phyloP scores from a whole-genome alignment of 2,329 filamentous ascomycete species.

The Akanthomyces lecanii region DNA sequence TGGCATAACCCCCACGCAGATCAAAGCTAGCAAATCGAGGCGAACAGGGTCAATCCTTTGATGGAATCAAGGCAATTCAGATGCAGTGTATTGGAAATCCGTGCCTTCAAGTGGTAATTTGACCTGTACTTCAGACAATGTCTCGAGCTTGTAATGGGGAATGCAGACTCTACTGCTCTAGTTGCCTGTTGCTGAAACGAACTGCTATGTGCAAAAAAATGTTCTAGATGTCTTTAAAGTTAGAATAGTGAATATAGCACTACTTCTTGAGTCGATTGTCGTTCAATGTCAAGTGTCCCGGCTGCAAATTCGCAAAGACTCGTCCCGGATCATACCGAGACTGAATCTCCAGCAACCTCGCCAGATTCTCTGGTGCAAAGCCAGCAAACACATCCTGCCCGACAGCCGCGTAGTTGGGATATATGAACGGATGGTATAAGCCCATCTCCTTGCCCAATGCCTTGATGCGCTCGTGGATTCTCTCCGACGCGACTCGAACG shows the following conservation, averaged over 20 bases:
- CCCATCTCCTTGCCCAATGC: background rate
- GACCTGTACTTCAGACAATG: too few species aligned
- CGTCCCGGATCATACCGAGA: background rate
- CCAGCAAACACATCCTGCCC: background rate
- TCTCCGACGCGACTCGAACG: background rate
- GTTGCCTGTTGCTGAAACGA: too few species aligned
- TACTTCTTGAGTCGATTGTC: background rate
- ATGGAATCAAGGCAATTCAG: too few species aligned
- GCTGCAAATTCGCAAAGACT: constrained; percentile 9
- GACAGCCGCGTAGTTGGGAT: constrained; percentile 1
- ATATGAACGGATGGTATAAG: constrained; percentile 3
- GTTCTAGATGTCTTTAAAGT: too few species aligned
- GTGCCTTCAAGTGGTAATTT: too few species aligned
- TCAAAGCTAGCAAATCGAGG: background rate
- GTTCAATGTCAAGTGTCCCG: background rate
- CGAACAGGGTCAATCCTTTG: too few species aligned
- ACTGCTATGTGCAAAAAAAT: too few species aligned
- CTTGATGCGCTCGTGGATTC: background rate
- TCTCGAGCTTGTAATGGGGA: too few species aligned
- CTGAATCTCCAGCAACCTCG: background rate
- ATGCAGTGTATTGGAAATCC: too few species aligned
- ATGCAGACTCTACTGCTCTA: too few species aligned
- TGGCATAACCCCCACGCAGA: background rate
- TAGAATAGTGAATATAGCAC: background rate
- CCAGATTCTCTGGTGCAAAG: background rate